Base-by-base conservation (phyloP, 345 rosid genomes). In the Eucalyptus erythrocorys region DNA sequence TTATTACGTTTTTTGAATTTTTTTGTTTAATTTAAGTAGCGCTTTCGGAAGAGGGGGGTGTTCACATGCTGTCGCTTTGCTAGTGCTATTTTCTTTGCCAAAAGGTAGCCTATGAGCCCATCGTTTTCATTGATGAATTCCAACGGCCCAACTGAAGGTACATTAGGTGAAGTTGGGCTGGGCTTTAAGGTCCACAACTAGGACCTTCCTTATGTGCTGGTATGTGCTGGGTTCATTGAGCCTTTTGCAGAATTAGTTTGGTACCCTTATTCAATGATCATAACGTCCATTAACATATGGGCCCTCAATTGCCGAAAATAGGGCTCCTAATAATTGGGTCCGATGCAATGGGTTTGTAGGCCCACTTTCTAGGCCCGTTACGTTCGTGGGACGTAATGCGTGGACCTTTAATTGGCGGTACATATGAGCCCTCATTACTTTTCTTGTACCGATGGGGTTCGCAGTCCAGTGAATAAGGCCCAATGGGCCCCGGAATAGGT, bases 261-360 rank as follows among this genome's bases (percentile, higher is more conserved):
- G 76, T n/a, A 40, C 40, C 10, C 6, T 8, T 64, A 7, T n/a
- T 13, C 68, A 51, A 27, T 27, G 15, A 30, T 6, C 32, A 61
- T 14, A 1, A 57, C 64, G 68, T 61, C 68, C 34, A 61, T 61
- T 30, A 30, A 49, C 15, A 27, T 59, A 27, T 59, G 64, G 14
- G 32, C 7, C 68, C 66, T 13, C 7, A 59, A 59, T 59, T 59
- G 32, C 16, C 13, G 3, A 55, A 55, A 21, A 22, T 24, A 8
- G 55, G 59, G 59, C 59, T 55, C 10, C 59, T 55, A 9, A 9
- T 3, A 55, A 55, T 9, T 55, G 32, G 17, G 32, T 17, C 68
- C 2, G 0, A 3, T 7, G 15, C 4, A 14, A 5, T 30, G 13
- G 61, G 30, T 55, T 24, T 55, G 1, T 3, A 55, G 61, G 61